phyloP scores from a whole-genome alignment of 495 filamentous ascomycete species.

The Filosporella fistucella region DNA sequence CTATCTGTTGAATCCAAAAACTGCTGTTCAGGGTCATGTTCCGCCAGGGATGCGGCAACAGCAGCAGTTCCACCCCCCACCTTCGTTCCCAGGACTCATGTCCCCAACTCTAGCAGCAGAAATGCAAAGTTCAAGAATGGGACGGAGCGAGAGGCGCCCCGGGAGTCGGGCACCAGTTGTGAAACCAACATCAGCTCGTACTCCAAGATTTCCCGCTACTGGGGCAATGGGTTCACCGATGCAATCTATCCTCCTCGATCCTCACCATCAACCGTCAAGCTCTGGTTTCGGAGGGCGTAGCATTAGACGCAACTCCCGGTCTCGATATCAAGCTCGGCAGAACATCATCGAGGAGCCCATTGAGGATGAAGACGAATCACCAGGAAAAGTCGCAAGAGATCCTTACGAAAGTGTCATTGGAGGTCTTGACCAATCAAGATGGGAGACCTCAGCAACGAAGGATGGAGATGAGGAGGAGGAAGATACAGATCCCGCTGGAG shows the following conservation, averaged over 20 bases:
- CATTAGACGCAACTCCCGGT: constrained; percentile 37
- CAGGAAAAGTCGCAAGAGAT: constrained; percentile 16
- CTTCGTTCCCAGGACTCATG: constrained; percentile 65
- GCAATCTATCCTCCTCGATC: constrained; percentile 76
- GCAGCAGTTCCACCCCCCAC: constrained; percentile 81
- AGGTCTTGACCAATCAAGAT: constrained; percentile 38
- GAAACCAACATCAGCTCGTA: constrained; percentile 11
- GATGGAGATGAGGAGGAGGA: constrained; percentile 38
- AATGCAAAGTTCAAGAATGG: constrained; percentile 45
- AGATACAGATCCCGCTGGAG: constrained; percentile 41
- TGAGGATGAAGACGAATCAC: constrained; percentile 33
- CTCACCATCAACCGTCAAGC: constrained; percentile 75
- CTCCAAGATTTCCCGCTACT: constrained; percentile 21
- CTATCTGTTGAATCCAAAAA: constrained; percentile 65
- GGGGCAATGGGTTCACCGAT: constrained; percentile 46
- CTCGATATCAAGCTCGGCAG: constrained; percentile 33
- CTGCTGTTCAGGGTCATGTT: constrained; percentile 41
- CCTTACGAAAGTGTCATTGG: constrained; percentile 23
- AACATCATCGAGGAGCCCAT: constrained; percentile 43
- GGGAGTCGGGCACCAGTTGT: constrained; percentile 13
- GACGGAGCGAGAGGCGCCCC: constrained; percentile 33
- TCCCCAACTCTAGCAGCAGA: constrained; percentile 56
- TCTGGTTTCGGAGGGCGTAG: constrained; percentile 39
- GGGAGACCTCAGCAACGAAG: constrained; percentile 30
- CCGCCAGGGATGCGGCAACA: constrained; percentile 46